Evolutionary conservation across 2,329 filamentous ascomycete species (phyloP), one percentile per base, ranked within the genome.

Genomic region (Aspergillus chevalieri): DNA sequence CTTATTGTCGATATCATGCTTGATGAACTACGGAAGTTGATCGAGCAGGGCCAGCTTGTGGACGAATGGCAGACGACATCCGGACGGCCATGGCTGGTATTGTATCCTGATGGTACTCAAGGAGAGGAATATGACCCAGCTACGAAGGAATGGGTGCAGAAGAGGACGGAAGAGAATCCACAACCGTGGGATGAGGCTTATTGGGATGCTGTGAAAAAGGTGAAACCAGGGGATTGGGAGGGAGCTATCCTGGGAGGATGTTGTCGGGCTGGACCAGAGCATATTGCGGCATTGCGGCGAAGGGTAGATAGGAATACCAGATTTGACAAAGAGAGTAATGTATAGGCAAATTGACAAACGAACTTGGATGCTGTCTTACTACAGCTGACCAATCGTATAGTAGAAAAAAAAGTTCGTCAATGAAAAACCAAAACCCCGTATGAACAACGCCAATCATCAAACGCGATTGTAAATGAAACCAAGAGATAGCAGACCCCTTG

Each of bases 21-120:
- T 46, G 49, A 56, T n/a, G 58, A 70, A 7, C 62, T 83, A 14
- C 50, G 53, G 8, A 54, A 50, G n/a, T 47, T 80, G 55, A 49
- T 74, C 1, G 46, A 59, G 3, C 55, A 63, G 3, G 68, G 70
- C 0, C 57, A 65, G 19, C 55, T 63, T 46, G 48, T 60, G 12
- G 55, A 59, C n/a, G 47, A 51, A 24, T 64, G 64, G 55, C 53
- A 48, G 17, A 49, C 44, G 2, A 45, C 50, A 3, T 50, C 48
- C 21, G 46, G 46, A 45, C 44, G 47, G 12, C 82, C 82, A 1
- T 74, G 71, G 17, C 64, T 87, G 47, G 78, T 87, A 4, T 57
- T 87, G 15, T 87, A 86, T 62, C 84, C 84, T 0, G 84, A 87
- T 62, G 84, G 84, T 0, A 86, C 84, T 1, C 83, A 82, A 43